phyloP scores from a whole-genome alignment of 1,284 basidiomycete species.

The Puccinia polysora region DNA sequence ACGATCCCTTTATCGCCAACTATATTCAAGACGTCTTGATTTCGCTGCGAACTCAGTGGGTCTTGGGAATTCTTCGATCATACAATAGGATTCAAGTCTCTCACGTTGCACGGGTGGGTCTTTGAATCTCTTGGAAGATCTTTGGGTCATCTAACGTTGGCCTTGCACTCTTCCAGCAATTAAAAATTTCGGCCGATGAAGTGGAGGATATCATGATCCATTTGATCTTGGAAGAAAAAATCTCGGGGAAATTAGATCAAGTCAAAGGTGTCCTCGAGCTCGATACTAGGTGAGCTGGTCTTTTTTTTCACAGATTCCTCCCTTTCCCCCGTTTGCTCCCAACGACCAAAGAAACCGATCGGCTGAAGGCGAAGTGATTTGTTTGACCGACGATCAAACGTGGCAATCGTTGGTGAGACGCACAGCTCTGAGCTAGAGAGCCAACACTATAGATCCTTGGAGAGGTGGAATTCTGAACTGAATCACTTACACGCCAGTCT shows the following conservation, averaged over 20 bases:
- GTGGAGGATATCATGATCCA: slow-evolving; percentile 89
- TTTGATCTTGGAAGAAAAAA: slow-evolving; percentile 88
- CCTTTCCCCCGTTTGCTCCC: background rate
- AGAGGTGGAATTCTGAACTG: slow-evolving; percentile 12
- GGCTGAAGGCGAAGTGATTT: too few species aligned
- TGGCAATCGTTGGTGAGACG: too few species aligned
- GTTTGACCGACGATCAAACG: too few species aligned
- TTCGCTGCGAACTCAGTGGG: slow-evolving; percentile 52
- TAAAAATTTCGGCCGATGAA: slow-evolving; percentile 78
- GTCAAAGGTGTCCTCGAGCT: slow-evolving; percentile 85
- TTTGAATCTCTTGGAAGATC: background rate
- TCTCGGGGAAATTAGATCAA: slow-evolving; percentile 92
- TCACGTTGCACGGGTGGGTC: slow-evolving; percentile 45
- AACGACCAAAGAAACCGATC: too few species aligned
- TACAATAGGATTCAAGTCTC: slow-evolving; percentile 51
- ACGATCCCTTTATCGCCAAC: slow-evolving; percentile 51
- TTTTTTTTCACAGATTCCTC: background rate
- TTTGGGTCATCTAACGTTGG: background rate
- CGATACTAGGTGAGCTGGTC: slow-evolving; percentile 57
- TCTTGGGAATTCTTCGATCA: slow-evolving; percentile 51
- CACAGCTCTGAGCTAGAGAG: slow-evolving; percentile 10
- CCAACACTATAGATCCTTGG: slow-evolving; percentile 16
- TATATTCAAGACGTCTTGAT: slow-evolving; percentile 52
- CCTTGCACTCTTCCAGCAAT: slow-evolving; percentile 62
- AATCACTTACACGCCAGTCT: slow-evolving; percentile 2